phyloP scores from a whole-genome alignment of 768 basidiomycete species.

The Crepidotus variabilis region DNA sequence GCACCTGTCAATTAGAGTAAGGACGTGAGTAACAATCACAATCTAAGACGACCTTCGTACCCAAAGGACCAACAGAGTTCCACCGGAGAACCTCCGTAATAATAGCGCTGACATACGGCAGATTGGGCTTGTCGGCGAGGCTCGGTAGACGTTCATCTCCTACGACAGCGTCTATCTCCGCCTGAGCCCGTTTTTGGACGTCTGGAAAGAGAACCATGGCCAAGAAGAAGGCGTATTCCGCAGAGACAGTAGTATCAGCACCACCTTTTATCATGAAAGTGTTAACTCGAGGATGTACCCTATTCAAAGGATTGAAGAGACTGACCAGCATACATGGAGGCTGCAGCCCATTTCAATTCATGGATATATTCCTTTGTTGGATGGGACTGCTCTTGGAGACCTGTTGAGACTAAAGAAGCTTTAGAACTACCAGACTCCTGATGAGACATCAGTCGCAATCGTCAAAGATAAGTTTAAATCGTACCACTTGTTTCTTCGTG shows the following conservation, averaged over 20 bases:
- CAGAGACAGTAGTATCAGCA: constrained; percentile 43
- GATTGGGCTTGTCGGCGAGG: constrained; percentile 24
- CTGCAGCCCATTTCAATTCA: constrained; percentile 39
- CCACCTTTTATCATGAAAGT: constrained; percentile 27
- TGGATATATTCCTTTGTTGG: constrained; percentile 28
- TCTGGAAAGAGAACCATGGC: constrained; percentile 36
- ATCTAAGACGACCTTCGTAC: constrained; percentile 8
- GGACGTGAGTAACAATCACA: not conserved
- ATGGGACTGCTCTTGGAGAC: constrained; percentile 32
- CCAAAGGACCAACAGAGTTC: constrained; percentile 28
- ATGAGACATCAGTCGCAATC: not conserved
- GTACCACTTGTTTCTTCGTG: constrained; percentile 48
- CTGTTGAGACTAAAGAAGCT: constrained; percentile 39
- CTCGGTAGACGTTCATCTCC: constrained; percentile 26
- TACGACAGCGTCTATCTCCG: constrained; percentile 34
- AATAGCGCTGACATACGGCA: constrained; percentile 35
- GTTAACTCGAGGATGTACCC: not conserved
- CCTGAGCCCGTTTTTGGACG: constrained; percentile 32
- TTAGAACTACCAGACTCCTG: constrained; percentile 39
- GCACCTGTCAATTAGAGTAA: constrained; percentile 14
- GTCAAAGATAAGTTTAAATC: constrained; percentile 1
- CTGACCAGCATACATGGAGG: constrained; percentile 43
- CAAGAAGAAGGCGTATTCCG: constrained; percentile 32
- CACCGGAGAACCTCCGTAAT: constrained; percentile 36
- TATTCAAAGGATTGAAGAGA: not conserved